Evolutionary conservation across 2,329 filamentous ascomycete species (phyloP).

Genomic region (Metarhizium sp.): DNA sequence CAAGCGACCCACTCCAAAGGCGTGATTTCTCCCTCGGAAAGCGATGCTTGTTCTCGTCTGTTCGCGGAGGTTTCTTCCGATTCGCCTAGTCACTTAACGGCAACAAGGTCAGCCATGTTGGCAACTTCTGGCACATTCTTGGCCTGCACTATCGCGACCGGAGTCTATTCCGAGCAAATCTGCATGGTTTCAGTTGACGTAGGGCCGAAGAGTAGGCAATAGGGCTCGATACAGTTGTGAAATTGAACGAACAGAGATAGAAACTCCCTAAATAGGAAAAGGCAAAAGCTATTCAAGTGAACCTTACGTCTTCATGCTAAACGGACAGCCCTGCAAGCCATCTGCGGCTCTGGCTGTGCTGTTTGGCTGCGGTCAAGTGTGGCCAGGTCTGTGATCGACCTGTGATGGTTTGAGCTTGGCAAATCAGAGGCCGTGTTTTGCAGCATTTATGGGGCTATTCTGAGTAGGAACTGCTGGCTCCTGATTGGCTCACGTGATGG

Average conservation of each 20-base stretch:
- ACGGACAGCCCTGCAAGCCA: background rate
- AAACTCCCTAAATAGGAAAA: too few species aligned
- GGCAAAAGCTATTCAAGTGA: too few species aligned
- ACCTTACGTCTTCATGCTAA: too few species aligned
- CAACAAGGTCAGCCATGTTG: background rate
- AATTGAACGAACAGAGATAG: too few species aligned
- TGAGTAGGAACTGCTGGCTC: background rate
- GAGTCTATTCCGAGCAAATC: background rate
- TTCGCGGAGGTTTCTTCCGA: background rate
- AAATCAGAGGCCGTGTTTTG: background rate
- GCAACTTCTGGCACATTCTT: background rate
- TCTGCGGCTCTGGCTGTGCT: background rate
- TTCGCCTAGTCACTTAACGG: background rate
- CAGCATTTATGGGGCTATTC: background rate
- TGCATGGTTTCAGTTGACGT: too few species aligned
- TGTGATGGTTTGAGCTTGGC: background rate
- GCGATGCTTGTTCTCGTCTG: background rate
- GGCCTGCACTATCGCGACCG: background rate
- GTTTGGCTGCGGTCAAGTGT: background rate
- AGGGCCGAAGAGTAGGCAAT: too few species aligned
- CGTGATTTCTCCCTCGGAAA: background rate
- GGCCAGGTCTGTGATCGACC: background rate
- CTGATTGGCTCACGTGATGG: conserved; percentile 3
- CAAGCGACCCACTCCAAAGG: conserved; percentile 1
- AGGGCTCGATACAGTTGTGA: too few species aligned